Base-by-base conservation (phyloP, 495 filamentous ascomycete species). In the Xylaria sp. region DNA sequence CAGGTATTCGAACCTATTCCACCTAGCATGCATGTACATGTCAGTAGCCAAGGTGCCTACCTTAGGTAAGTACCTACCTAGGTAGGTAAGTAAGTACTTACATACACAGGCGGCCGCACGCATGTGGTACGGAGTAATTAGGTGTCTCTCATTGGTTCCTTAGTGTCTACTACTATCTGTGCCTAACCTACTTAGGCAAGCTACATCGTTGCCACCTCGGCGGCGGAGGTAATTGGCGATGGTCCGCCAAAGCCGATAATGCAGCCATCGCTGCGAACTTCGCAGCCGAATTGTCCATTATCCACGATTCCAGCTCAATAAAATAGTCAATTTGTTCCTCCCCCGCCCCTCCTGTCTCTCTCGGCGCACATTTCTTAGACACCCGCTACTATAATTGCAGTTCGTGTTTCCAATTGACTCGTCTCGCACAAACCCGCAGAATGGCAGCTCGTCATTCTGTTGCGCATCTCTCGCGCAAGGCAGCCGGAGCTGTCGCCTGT, bases 361-460 rank as follows among this genome's bases (percentile, higher is more conserved):
- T 3, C 40, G n/a, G 11, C 41, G n/a, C 43, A 0, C 17, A 21
- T 37, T 33, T 37, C 14, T n/a, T 37, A 14, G 4, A 35, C 3
- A 5, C 31, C 26, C 12, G 12, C 14, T 5, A 31, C 26, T 24
- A 21, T 31, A 66, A 52, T 21, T 50, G 11, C 21, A 29, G 3
- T 31, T 24, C 12, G 5, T 53, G 19, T 21, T 40, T 24, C 24
- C 26, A 33, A 43, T 58, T 24, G 21, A 43, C 12, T 58, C 8
- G 8, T 19, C 8, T 31, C 17, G 14, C 11, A 31, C 9, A 58
- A 40, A 5, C 48, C 67, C 35, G 70, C 68, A 78, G 63, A 62
- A 88, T 90, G 88, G 83, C 85, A 68, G 73, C 84, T 72, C 79
- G 82, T 70, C 79, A 81, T 67, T 82, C 81, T 61, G 79, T 84